Evolutionary conservation across 371 early-diverging fungal species (phyloP).

Genomic region (Fennellomyces sp.): DNA sequence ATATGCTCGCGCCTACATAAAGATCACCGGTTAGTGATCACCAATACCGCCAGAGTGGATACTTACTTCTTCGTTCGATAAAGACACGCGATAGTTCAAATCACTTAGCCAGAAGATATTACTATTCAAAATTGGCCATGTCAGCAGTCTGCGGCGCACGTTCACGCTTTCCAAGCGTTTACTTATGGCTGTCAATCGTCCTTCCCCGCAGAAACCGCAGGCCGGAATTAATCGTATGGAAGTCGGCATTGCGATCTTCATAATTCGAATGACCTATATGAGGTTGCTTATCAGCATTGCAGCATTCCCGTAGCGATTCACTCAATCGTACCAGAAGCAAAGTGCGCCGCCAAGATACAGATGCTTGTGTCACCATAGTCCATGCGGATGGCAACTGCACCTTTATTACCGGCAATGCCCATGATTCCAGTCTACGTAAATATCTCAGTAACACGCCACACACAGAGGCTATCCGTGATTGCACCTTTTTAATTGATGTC

Average conservation of each 20-base stretch:
- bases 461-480: background rate
- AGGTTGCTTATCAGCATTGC: conserved; percentile 2
- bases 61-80: conserved; percentile 72
- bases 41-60: background rate
- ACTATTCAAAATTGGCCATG: conserved; percentile 29
- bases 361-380: conserved; percentile 84
- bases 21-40: background rate
- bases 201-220: conserved; percentile 73
- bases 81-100: conserved; percentile 85
- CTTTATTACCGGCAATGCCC: conserved; percentile 90
- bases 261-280: conserved; percentile 61
- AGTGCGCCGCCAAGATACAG: conserved; percentile 91
- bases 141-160: too few relatives aligned
- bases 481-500: conserved; percentile 75
- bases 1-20: conserved; percentile 39
- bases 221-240: conserved; percentile 75
- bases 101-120: conserved; percentile 90
- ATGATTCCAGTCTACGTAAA: conserved; percentile 69
- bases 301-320: too few relatives aligned
- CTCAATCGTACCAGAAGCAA: conserved; percentile 96
- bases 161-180: conserved; percentile 15
- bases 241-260: conserved; percentile 88
- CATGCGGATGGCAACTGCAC: conserved; percentile 87
- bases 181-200: conserved; percentile 77
- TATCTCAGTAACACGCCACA: background rate